Percentiles rank a stretch among this genome's conserved stretches.
These are phyloP conservation scores for Phytophthora pistaciae DNA, from an alignment of 352 stramenopile species.

Conservation along the genomic window DNA sequence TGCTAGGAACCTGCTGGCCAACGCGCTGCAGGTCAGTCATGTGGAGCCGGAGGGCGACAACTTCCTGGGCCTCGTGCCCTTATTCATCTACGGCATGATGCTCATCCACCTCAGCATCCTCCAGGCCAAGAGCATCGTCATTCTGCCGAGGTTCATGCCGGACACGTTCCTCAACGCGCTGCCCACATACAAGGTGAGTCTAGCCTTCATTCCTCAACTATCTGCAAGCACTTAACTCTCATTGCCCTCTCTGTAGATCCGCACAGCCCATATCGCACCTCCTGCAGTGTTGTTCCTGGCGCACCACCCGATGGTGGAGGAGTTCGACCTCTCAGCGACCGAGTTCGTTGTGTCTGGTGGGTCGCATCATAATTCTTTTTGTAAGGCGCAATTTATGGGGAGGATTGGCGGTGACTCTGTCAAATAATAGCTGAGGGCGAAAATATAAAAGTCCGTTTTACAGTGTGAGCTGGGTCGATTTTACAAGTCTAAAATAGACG, in stretches of 20 bases:
- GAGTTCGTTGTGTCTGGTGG: conserved; percentile 85
- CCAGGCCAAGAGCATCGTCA: conserved; percentile 85
- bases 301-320: conserved; percentile 76
- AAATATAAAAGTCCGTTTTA: no score
- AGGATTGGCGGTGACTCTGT: no score
- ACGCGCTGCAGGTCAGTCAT: conserved; percentile 85
- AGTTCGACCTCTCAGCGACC: conserved; percentile 89
- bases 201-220: not conserved
- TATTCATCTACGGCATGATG: conserved; percentile 96
- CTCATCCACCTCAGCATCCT: conserved; percentile 87
- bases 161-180: conserved; percentile 89
- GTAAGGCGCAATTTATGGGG: no score
- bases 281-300: conserved; percentile 44
- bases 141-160: conserved; percentile 92
- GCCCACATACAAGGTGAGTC: conserved; percentile 55
- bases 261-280: conserved; percentile 82
- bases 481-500: no score
- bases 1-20: conserved; percentile 91
- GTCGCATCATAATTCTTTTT: no score
- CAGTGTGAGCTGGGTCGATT: no score
- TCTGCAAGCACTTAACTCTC: not conserved
- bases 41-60: conserved; percentile 68
- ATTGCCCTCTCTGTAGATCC: conserved; percentile 35
- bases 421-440: no score
- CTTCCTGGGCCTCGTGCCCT: conserved; percentile 84